Evolutionary conservation across 257 asterid species (phyloP).

Genomic region (Linaria vulgaris): DNA sequence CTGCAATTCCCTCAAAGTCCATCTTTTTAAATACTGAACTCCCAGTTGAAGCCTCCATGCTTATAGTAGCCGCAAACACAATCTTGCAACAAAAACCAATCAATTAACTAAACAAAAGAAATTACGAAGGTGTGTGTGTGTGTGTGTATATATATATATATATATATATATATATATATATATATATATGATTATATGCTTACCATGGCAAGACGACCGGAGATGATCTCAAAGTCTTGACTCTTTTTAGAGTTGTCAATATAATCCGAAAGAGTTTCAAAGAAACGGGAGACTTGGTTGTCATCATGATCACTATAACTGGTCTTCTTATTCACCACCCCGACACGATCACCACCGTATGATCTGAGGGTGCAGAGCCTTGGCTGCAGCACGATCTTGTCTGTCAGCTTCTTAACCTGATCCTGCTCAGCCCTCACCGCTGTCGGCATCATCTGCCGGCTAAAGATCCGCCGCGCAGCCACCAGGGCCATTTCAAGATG

Average conservation of each 20-base stretch:
- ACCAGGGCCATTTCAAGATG: constrained; percentile 54
- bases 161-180: neutral
- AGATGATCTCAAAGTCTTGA: constrained; percentile 80
- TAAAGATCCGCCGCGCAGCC: constrained; percentile 44
- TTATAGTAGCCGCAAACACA: constrained; percentile 77
- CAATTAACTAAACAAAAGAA: too few relatives aligned
- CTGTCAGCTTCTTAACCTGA: constrained; percentile 41
- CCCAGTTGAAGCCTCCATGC: constrained; percentile 69
- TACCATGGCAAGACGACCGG: constrained; percentile 98
- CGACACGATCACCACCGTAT: constrained; percentile 42
- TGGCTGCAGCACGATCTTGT: constrained; percentile 78
- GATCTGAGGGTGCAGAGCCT: constrained; percentile 77
- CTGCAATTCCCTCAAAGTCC: constrained; percentile 69
- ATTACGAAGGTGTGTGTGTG: too few relatives aligned
- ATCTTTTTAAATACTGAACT: constrained; percentile 68
- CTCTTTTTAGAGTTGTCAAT: constrained; percentile 73
- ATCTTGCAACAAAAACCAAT: constrained; percentile 44
- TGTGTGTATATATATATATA: too few relatives aligned
- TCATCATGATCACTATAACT: neutral
- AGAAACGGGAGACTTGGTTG: constrained; percentile 60
- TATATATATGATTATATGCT: neutral
- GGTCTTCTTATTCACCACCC: constrained; percentile 27
- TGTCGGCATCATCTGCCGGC: constrained; percentile 39
- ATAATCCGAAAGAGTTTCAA: constrained; percentile 60
- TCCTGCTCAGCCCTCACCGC: constrained; percentile 9